These are phyloP conservation scores for Cytospora piceicola DNA, from an alignment of 2,329 filamentous ascomycete species.

Conservation along the genomic window DNA sequence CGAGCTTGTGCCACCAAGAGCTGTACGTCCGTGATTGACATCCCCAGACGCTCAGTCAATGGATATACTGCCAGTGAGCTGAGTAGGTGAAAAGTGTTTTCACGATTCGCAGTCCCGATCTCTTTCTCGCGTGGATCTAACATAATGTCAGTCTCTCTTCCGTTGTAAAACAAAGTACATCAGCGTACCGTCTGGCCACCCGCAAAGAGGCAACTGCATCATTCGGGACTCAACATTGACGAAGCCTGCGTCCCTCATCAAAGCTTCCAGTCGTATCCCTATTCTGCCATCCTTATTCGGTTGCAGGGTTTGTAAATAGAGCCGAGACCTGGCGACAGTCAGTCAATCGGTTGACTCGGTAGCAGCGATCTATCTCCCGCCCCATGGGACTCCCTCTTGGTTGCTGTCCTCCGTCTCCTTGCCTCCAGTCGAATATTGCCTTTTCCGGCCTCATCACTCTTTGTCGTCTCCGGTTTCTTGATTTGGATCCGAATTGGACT, in stretches of 20 bases:
- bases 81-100: conserved; percentile 59
- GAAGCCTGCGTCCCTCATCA: conserved; percentile 67
- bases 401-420: too few species aligned
- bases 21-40: conserved; percentile 61
- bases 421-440: background rate
- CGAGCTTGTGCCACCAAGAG: conserved; percentile 60
- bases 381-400: too few species aligned
- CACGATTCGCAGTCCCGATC: conserved; percentile 58
- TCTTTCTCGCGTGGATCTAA: conserved; percentile 54
- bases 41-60: conserved; percentile 56
- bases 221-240: conserved; percentile 68
- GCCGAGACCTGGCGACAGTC: conserved; percentile 48
- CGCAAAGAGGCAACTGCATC: conserved; percentile 70
- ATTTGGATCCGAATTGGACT: background rate
- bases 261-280: conserved; percentile 60
- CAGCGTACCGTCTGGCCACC: conserved; percentile 67
- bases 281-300: conserved; percentile 69
- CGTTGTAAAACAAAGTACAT: background rate
- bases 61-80: conserved; percentile 61
- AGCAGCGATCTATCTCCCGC: background rate
- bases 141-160: conserved; percentile 30
- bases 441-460: background rate
- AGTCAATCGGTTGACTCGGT: background rate
- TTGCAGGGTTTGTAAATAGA: conserved; percentile 65
- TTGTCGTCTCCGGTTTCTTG: background rate